Conservation (phyloP, 768 basidiomycete species). For the Boletales sp. region DNA sequence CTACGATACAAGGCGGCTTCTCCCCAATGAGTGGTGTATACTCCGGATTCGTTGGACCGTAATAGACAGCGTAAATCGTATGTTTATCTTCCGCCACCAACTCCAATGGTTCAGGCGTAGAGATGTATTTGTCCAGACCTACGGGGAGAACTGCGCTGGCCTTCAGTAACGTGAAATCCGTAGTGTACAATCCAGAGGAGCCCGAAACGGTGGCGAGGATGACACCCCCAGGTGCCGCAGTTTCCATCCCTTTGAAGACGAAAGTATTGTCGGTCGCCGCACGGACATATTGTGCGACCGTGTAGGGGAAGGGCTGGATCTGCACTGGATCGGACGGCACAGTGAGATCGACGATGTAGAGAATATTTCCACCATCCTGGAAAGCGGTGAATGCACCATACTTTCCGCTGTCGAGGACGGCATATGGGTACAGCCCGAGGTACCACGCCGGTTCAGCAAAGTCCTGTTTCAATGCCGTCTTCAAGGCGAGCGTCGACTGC, state of each 20-base stretch:
- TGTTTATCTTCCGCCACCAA: constrained; percentile 10
- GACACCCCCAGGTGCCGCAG: constrained; percentile 5
- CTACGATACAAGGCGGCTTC: constrained; percentile 61
- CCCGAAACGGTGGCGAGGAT: constrained; percentile 4
- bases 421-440: constrained; percentile 18
- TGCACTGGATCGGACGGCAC: neutral
- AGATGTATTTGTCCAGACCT: constrained; percentile 5
- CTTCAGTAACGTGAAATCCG: constrained; percentile 2
- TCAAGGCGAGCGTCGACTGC: constrained; percentile 23
- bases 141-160: constrained; percentile 9
- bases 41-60: constrained; percentile 57
- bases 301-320: constrained; percentile 4
- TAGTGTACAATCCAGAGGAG: constrained; percentile 8
- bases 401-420: constrained; percentile 19
- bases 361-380: constrained; percentile 25
- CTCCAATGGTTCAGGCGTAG: constrained; percentile 5
- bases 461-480: constrained; percentile 17
- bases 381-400: constrained; percentile 31
- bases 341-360: constrained; percentile 30
- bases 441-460: constrained; percentile 20
- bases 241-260: constrained; percentile 10
- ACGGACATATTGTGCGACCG: constrained; percentile 13
- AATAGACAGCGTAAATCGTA: constrained; percentile 53
- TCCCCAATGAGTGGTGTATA: constrained; percentile 46
- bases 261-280: neutral